Evolutionary conservation across 495 filamentous ascomycete species (phyloP).

Genomic region (Trichodelitschia bisporula): DNA sequence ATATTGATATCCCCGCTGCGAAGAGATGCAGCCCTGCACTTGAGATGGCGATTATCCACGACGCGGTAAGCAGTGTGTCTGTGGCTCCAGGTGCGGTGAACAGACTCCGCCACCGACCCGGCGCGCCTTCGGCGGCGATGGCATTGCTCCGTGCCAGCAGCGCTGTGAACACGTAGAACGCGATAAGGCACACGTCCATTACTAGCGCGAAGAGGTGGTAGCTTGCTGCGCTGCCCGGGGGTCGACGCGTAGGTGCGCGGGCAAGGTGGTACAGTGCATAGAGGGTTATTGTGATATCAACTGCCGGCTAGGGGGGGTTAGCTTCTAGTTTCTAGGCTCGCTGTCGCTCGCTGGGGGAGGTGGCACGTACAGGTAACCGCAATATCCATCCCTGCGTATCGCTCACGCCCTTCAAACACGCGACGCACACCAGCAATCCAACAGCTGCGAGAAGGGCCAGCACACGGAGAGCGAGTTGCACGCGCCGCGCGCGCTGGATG

Average conservation of each 20-base stretch:
- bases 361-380: slow-evolving; percentile 41
- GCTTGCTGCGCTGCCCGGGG: slow-evolving; percentile 53
- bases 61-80: slow-evolving; percentile 28
- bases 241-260: slow-evolving; percentile 36
- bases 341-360: background rate
- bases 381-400: slow-evolving; percentile 45
- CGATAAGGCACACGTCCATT: slow-evolving; percentile 44
- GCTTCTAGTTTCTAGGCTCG: slow-evolving; percentile 4
- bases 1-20: slow-evolving; percentile 42
- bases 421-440: slow-evolving; percentile 45
- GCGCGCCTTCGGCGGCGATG: slow-evolving; percentile 17
- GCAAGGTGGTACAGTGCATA: slow-evolving; percentile 62
- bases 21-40: slow-evolving; percentile 42
- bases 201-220: slow-evolving; percentile 62
- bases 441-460: slow-evolving; percentile 39
- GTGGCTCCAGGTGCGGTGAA: slow-evolving; percentile 24
- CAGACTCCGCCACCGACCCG: slow-evolving; percentile 36
- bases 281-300: slow-evolving; percentile 39
- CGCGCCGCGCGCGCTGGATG: slow-evolving; percentile 36
- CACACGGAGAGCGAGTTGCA: slow-evolving; percentile 40
- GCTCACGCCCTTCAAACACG: slow-evolving; percentile 42
- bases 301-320: slow-evolving; percentile 28
- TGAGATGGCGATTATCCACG: slow-evolving; percentile 35
- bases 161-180: slow-evolving; percentile 53
- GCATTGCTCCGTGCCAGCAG: slow-evolving; percentile 28